Evolutionary conservation across 352 stramenopile genomes (phyloP), one percentile per base, ranked within the genome.

Genomic region (Blastocystis sp.): DNA sequence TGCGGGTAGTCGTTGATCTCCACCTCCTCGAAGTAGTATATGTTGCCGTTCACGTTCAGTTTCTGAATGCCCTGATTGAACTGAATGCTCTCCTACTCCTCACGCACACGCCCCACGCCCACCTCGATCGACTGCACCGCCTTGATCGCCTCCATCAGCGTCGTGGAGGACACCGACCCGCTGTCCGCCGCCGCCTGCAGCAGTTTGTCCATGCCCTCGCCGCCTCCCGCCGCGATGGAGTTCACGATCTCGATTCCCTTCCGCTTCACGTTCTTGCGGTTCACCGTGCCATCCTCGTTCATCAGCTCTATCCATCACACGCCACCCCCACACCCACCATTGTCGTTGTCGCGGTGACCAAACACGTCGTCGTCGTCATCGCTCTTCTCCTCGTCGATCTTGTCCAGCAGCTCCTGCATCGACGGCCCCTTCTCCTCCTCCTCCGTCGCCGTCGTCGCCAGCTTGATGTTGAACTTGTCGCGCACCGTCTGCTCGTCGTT

Each of bases 1-100:
- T 95, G 92, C 2, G 94, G 94, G 89, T 97, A 97, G 80, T 97
- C 94, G 89, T 97, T 97, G 90, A 97, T 97, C 88, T 96, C 94
- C 21, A 97, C 90, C 87, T 97, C 94, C 88, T 96, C 93, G 10
- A 92, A 90, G 77, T 95, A 96, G 79, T 95, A 93, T 52, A 91
- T 91, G 64, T 94, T 77, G 11, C 66, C 52, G 61, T 62, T 87
- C 42, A 74, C 88, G 38, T 78, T 76, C 54, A 66, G 19, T 48
- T 68, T 65, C 57, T 69, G 62, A 43, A 88, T 71, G 42, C 78
- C 78, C 40, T 84, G 74, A 48, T 84, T 84, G 14, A 69, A 57
- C 3, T 84, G 61, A 34, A 65, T 82, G n/a, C 24, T 81, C 24
- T 76, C 82, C 68, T 79, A 69, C 11, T 54, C 21, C 9, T 71